phyloP scores from a whole-genome alignment of 345 rosid species.

The Populus simonii region DNA sequence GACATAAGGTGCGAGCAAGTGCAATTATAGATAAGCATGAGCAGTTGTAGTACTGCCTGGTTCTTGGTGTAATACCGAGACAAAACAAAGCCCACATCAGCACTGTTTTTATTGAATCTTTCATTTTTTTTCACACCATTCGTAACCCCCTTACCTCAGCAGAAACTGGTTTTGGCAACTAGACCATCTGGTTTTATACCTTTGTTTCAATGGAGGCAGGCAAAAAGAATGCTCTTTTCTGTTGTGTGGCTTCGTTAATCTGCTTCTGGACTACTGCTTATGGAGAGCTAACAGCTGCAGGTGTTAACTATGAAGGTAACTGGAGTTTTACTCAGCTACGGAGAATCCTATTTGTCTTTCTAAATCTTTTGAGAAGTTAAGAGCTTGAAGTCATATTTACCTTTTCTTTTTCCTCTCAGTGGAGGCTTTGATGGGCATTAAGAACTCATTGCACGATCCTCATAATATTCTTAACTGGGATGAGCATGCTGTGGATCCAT shows the following conservation, averaged over 20 bases:
- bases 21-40: slow-evolving; percentile 28
- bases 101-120: slow-evolving; percentile 16
- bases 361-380: background rate
- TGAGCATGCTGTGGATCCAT: slow-evolving; percentile 75
- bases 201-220: slow-evolving; percentile 33
- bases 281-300: slow-evolving; percentile 73
- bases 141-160: slow-evolving; percentile 7
- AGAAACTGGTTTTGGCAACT: slow-evolving; percentile 20
- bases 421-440: slow-evolving; percentile 68
- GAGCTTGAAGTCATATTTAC: background rate
- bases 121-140: background rate
- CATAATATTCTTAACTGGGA: slow-evolving; percentile 73
- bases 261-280: slow-evolving; percentile 40
- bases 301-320: slow-evolving; percentile 87
- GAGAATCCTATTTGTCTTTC: background rate
- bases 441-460: slow-evolving; percentile 52
- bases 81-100: slow-evolving; percentile 22
- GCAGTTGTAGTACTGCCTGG: slow-evolving; percentile 10
- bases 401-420: slow-evolving; percentile 36
- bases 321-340: background rate
- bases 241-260: slow-evolving; percentile 27
- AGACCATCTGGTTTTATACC: slow-evolving; percentile 5
- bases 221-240: slow-evolving; percentile 26
- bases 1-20: slow-evolving; percentile 32
- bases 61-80: slow-evolving; percentile 22